These are phyloP conservation scores for Emericellopsis terricola DNA, from an alignment of 495 filamentous ascomycete species.

Conservation along the genomic window DNA sequence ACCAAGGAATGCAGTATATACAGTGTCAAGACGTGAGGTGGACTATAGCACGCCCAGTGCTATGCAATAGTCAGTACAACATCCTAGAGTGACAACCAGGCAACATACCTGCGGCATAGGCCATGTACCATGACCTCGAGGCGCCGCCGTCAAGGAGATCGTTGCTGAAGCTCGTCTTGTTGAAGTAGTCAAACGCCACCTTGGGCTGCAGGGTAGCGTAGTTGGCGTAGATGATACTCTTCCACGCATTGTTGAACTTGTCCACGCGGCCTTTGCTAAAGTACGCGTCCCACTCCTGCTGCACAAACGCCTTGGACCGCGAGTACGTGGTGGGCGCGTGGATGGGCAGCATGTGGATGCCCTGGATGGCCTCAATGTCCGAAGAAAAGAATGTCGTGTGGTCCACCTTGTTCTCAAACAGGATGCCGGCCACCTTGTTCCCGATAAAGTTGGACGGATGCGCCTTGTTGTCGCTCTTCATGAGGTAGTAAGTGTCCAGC, in stretches of 20 bases:
- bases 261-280: slow-evolving; percentile 47
- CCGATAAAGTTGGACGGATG: slow-evolving; percentile 60
- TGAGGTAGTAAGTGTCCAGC: slow-evolving; percentile 66
- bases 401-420: slow-evolving; percentile 95
- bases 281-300: slow-evolving; percentile 70
- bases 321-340: slow-evolving; percentile 51
- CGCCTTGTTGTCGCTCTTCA: slow-evolving; percentile 48
- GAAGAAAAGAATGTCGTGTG: slow-evolving; percentile 86
- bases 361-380: slow-evolving; percentile 72
- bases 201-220: slow-evolving; percentile 58
- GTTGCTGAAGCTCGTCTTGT: slow-evolving; percentile 41
- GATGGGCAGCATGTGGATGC: slow-evolving; percentile 92
- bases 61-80: too few species aligned
- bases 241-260: slow-evolving; percentile 57
- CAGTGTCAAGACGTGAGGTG: too few species aligned
- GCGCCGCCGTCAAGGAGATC: slow-evolving; percentile 73
- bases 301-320: slow-evolving; percentile 50
- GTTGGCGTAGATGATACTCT: slow-evolving; percentile 69
- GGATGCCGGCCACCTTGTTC: slow-evolving; percentile 81
- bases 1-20: too few species aligned
- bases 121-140: slow-evolving; percentile 76
- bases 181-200: slow-evolving; percentile 59
- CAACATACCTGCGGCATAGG: slow-evolving; percentile 49
- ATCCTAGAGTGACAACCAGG: too few species aligned
- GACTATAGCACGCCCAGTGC: too few species aligned